Conservation (phyloP, 2,329 filamentous ascomycete genomes). For the Neonectria punicea region DNA sequence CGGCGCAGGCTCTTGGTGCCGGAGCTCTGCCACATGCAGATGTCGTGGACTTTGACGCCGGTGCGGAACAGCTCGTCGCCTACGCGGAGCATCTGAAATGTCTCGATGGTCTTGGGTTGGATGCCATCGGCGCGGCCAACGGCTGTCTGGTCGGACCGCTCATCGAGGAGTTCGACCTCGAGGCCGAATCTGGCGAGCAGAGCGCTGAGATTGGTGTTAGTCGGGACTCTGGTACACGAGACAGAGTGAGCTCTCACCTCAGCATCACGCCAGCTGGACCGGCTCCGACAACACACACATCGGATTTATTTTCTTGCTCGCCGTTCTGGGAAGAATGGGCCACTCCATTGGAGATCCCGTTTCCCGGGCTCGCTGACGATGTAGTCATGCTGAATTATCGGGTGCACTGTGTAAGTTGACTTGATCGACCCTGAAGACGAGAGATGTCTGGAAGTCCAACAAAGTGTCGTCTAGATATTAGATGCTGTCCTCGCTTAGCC, state of each 20-base stretch:
- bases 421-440: not conserved
- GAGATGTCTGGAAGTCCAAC: not conserved
- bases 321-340: constrained; percentile 2
- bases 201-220: constrained; percentile 12
- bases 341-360: constrained; percentile 22
- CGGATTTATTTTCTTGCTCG: constrained; percentile 40
- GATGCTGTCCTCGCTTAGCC: constrained; percentile 1
- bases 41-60: constrained; percentile 76
- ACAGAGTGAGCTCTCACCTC: constrained; percentile 33
- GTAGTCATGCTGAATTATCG: constrained; percentile 12
- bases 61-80: constrained; percentile 72
- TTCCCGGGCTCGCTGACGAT: constrained; percentile 17
- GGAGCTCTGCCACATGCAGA: constrained; percentile 74
- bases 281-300: constrained; percentile 63
- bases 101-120: constrained; percentile 82
- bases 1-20: constrained; percentile 62
- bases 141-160: constrained; percentile 72
- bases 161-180: constrained; percentile 72
- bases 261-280: constrained; percentile 66
- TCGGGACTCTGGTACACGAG: not conserved
- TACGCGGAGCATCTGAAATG: constrained; percentile 75
- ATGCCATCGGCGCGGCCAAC: constrained; percentile 77
- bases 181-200: constrained; percentile 59
- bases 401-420: not conserved
- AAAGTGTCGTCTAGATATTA: not conserved